Base-by-base conservation (phyloP, 2,329 filamentous ascomycete genomes). In the Claviceps maximensis region DNA sequence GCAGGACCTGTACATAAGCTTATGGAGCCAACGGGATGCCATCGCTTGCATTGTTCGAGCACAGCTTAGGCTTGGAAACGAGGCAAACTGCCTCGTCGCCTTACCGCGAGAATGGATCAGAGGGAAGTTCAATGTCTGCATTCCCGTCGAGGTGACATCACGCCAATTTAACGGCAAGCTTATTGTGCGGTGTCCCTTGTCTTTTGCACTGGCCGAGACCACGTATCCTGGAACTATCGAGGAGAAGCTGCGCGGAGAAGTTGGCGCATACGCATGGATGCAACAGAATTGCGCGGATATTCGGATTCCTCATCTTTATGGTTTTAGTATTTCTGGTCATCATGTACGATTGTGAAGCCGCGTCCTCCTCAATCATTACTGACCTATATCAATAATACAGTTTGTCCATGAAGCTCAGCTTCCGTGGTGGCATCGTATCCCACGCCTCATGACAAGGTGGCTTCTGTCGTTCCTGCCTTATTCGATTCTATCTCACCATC, bases 171-270 rank as follows among this genome's bases (percentile, higher is more conserved):
- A 5, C 6, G 36, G 36, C 15, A 64, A 60, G 45, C 38, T 68
- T n/a, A 60, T 64, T 5, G 52, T 66, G 17, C 58, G 63, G 38
- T 61, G 62, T 42, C 62, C 66, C 46, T 57, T 69, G 57, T 63
- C 65, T 31, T 63, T 64, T 53, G 67, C 66, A 50, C 58, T 71
- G 17, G 71, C 70, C 23, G 71, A 74, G 53, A 51, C 52, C 7
- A 54, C 44, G 13, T 60, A 65, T 51, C 69, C 69, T 12, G 71
- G 70, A 12, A 71, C 66, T 46, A 62, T 65, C 17, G 67, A 74
- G 33, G 71, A 74, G 60, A 74, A 74, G 61, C 21, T 74, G 8
- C 40, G 59, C 17, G 55, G 53, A 9, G 62, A 65, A 47, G 57
- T 61, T 1, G 61, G 52, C 15, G 53, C 61, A 8, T 65, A 63